Evolutionary conservation across 495 filamentous ascomycete genomes (phyloP), one percentile per base, ranked within the genome.

Genomic region (Lepraria neglecta): DNA sequence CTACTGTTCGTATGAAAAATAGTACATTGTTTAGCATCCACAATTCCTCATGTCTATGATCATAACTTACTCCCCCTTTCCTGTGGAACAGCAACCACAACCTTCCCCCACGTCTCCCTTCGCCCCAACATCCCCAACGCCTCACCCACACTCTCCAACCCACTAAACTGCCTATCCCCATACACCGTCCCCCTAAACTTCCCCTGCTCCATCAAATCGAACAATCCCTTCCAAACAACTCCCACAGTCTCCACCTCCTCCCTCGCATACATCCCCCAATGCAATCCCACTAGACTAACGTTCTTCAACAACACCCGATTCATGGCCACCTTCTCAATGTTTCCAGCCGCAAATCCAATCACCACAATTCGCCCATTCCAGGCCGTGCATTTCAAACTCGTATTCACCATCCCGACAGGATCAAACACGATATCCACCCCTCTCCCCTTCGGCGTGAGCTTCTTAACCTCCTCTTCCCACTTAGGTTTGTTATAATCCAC

Each of bases 301-400:
- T 97, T 97, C 82, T 96, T 97, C 67, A 97, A 76, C 66, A 96
- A 72, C 27, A 96, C 89, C 73, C 91, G 83, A 71, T 97, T 97
- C 78, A 91, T 82, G 21, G 89, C 88, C 58, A 97, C 82, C 73
- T 94, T 94, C 76, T 97, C 92, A 67, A 96, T 95, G 51, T 76
- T 78, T 0, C 92, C 92, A 0, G 85, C 92, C 5, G 92, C 90
- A 73, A 96, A 97, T 12, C 92, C 92, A 71, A 97, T 84, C 9
- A 97, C 85, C 47, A 96, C 71, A 46, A 97, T 76, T 4, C 92
- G 78, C 9, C 88, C 92, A 71, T 95, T 95, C 91, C 91, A 97
- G 33, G 88, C 86, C 3, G 86, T 86, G 75, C 92, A 96, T 31
- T 65, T 65, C 63, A 90, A 82, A 69, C 84, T 88, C 70, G 81